These are phyloP conservation scores for Candida xiaguanensis DNA, from an alignment of 805 yeast genomes.

Conservation along the genomic window DNA sequence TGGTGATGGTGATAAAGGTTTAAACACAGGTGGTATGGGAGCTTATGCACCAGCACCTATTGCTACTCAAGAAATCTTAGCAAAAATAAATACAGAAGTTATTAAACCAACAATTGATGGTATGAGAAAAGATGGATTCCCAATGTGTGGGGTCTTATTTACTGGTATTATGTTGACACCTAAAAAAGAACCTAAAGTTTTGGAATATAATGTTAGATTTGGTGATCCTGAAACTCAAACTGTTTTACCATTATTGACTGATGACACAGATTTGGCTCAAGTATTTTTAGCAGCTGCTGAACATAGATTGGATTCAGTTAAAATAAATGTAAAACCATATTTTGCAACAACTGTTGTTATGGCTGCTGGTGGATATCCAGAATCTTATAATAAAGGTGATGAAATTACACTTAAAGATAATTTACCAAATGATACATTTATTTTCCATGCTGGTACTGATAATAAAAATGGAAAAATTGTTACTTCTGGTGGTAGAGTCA, in stretches of 20 bases:
- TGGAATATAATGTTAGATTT: conserved; percentile 96
- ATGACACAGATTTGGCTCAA: conserved; percentile 88
- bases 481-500: conserved; percentile 95
- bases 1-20: conserved; percentile 89
- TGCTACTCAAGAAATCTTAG: conserved; percentile 72
- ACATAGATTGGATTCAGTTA: conserved; percentile 84
- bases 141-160: conserved; percentile 93
- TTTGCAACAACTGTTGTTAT: conserved; percentile 87
- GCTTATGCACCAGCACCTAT: conserved; percentile 98
- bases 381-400: conserved; percentile 80
- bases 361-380: conserved; percentile 98
- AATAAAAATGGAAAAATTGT: conserved; percentile 46
- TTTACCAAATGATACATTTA: conserved; percentile 56
- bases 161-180: conserved; percentile 91
- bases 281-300: conserved; percentile 92
- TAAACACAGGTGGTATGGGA: conserved; percentile 99
- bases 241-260: conserved; percentile 78
- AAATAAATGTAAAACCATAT: conserved; percentile 47
- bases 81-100: conserved; percentile 67
- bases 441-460: conserved; percentile 97
- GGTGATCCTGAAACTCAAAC: conserved; percentile 99
- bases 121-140: conserved; percentile 91
- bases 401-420: conserved; percentile 55
- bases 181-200: conserved; percentile 81
- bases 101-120: conserved; percentile 92